A percentile compares a stretch with the other conserved stretches of the same genome.
Evolutionary conservation across 2,329 filamentous ascomycete species (phyloP).

Genomic region (Trichoderma sp.): DNA sequence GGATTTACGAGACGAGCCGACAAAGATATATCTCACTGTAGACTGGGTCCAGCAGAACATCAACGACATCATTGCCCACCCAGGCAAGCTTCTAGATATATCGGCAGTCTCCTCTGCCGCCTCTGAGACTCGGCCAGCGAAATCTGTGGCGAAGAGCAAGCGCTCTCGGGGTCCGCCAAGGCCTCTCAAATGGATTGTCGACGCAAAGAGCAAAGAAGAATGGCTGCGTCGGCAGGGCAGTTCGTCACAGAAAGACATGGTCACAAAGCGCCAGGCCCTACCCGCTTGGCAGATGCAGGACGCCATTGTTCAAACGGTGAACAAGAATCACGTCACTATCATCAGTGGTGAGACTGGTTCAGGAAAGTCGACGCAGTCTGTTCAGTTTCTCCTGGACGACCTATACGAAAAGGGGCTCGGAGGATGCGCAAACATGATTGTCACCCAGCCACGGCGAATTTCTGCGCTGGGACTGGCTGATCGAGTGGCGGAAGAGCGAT

Average conservation of each 20-base stretch:
- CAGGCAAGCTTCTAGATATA: conserved; percentile 80
- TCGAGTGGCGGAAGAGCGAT: conserved; percentile 89
- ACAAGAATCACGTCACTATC: conserved; percentile 82
- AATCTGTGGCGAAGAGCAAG: conserved; percentile 31
- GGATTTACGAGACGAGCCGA: conserved; percentile 76
- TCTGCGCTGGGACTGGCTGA: conserved; percentile 92
- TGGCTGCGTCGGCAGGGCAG: conserved; percentile 69
- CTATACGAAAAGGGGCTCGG: conserved; percentile 76
- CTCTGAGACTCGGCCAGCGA: conserved; percentile 47
- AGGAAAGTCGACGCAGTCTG: conserved; percentile 94
- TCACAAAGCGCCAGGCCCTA: conserved; percentile 66
- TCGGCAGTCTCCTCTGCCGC: conserved; percentile 71
- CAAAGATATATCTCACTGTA: conserved; percentile 82
- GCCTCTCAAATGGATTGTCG: conserved; percentile 62
- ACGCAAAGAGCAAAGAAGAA: conserved; percentile 58
- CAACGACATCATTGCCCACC: conserved; percentile 76
- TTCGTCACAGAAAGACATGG: conserved; percentile 70
- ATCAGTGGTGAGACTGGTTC: conserved; percentile 96
- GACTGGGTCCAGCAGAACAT: conserved; percentile 91
- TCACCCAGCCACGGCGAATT: conserved; percentile 92
- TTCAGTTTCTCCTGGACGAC: conserved; percentile 93
- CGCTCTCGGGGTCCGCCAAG: conserved; percentile 48
- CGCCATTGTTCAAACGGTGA: conserved; percentile 72
- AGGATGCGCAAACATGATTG: conserved; percentile 80
- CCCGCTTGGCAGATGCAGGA: conserved; percentile 87